These are phyloP conservation scores for Globisporangium spiculum DNA, from an alignment of 352 stramenopile species.

Conservation along the genomic window DNA sequence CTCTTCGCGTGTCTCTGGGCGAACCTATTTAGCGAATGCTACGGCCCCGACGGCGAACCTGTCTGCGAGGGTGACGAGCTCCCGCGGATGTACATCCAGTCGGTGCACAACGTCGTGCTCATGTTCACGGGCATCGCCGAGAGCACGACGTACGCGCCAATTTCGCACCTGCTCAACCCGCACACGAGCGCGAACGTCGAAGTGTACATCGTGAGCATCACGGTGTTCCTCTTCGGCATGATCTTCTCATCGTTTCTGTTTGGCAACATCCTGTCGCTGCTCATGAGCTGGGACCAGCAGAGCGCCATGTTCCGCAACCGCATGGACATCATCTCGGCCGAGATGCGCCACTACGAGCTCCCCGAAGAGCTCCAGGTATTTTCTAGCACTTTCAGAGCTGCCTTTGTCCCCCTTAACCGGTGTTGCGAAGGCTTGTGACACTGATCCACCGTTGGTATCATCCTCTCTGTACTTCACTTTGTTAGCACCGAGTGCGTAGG, in stretches of 20 bases:
- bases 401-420: not conserved
- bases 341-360: constrained; percentile 83
- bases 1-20: constrained; percentile 76
- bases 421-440: not conserved
- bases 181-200: constrained; percentile 37
- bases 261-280: constrained; percentile 71
- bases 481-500: constrained; percentile 59
- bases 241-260: constrained; percentile 76
- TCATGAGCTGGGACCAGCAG: constrained; percentile 83
- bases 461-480: not conserved
- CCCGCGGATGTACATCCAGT: constrained; percentile 68
- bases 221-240: constrained; percentile 66
- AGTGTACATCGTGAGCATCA: constrained; percentile 64
- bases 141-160: constrained; percentile 52
- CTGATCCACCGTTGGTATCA: not conserved
- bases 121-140: constrained; percentile 82
- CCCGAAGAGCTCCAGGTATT: constrained; percentile 57
- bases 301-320: constrained; percentile 76
- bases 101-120: constrained; percentile 66
- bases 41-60: constrained; percentile 21
- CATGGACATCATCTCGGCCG: constrained; percentile 83
- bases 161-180: constrained; percentile 48
- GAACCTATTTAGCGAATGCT: constrained; percentile 67
- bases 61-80: constrained; percentile 46
- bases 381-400: not conserved